Evolutionary conservation across 202 grass and related monocot genomes (phyloP).

Genomic region (Elaeis oleifera): DNA sequence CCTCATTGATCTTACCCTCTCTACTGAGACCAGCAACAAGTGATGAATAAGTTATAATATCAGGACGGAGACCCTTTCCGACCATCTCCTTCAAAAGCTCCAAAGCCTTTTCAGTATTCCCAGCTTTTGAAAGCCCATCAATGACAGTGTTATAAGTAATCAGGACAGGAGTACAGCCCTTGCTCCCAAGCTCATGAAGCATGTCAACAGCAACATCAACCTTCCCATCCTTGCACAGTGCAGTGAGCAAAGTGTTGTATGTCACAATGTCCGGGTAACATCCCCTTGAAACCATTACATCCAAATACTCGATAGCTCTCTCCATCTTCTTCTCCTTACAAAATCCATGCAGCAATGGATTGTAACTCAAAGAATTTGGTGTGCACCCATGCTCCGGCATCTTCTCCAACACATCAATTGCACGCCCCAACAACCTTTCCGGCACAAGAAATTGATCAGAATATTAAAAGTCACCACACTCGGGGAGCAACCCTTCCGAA

Average conservation of each 20-base stretch:
- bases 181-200: constrained; percentile 29
- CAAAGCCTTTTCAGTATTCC: constrained; percentile 33
- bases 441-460: constrained; percentile 42
- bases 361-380: constrained; percentile 53
- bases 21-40: constrained; percentile 38
- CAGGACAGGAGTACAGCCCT: constrained; percentile 47
- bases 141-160: constrained; percentile 60
- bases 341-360: constrained; percentile 60
- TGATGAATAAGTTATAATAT: constrained; percentile 53
- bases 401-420: constrained; percentile 35
- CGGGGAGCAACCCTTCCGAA: constrained; percentile 34
- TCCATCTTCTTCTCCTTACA: constrained; percentile 58
- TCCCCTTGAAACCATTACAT: constrained; percentile 45
- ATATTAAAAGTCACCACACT: constrained; percentile 53
- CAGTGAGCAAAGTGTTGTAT: constrained; percentile 70
- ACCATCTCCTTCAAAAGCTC: constrained; percentile 60
- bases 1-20: constrained; percentile 32
- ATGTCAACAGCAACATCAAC: constrained; percentile 46
- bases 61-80: constrained; percentile 34
- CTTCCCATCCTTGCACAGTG: constrained; percentile 52
- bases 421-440: constrained; percentile 33
- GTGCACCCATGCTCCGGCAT: constrained; percentile 48
- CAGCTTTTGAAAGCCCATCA: constrained; percentile 39
- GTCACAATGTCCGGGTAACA: constrained; percentile 67
- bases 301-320: constrained; percentile 47